A percentile compares a stretch with the other conserved stretches of the same genome.
These are phyloP conservation scores for Fraxinus ornus DNA, from an alignment of 305 asterid species.

Conservation along the genomic window DNA sequence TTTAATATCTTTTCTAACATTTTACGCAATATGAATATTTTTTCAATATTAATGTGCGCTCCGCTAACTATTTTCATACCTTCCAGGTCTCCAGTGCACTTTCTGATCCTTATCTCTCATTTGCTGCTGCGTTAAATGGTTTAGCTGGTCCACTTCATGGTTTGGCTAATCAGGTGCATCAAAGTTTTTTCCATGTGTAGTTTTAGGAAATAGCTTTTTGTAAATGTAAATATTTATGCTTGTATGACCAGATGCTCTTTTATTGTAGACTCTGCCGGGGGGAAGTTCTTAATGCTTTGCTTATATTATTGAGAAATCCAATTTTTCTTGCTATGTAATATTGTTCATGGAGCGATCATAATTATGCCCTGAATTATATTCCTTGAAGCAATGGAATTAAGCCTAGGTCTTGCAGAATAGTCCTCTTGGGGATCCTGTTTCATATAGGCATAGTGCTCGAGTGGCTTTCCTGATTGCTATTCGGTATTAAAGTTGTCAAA, in stretches of 20 bases:
- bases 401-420: background rate
- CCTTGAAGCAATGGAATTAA: background rate
- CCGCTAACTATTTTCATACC: constrained; percentile 2
- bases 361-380: background rate
- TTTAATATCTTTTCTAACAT: background rate
- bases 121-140: constrained; percentile 91
- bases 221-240: background rate
- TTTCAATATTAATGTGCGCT: background rate
- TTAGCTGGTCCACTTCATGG: constrained; percentile 95
- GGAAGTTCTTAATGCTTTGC: background rate
- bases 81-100: constrained; percentile 85
- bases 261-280: background rate
- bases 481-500: background rate
- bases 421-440: background rate
- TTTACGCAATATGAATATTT: constrained; percentile 4
- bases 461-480: background rate
- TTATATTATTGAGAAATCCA: background rate
- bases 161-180: constrained; percentile 82
- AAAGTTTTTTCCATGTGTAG: constrained; percentile 6
- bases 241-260: background rate
- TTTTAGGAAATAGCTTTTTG: constrained; percentile 8
- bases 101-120: constrained; percentile 91
- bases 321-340: background rate
- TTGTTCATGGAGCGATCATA: background rate
- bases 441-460: constrained; percentile 1